Percentiles rank a stretch among this genome's conserved stretches.
These are phyloP conservation scores for Psilocybe subaeruginosa DNA, from an alignment of 768 basidiomycete species.

Conservation along the genomic window DNA sequence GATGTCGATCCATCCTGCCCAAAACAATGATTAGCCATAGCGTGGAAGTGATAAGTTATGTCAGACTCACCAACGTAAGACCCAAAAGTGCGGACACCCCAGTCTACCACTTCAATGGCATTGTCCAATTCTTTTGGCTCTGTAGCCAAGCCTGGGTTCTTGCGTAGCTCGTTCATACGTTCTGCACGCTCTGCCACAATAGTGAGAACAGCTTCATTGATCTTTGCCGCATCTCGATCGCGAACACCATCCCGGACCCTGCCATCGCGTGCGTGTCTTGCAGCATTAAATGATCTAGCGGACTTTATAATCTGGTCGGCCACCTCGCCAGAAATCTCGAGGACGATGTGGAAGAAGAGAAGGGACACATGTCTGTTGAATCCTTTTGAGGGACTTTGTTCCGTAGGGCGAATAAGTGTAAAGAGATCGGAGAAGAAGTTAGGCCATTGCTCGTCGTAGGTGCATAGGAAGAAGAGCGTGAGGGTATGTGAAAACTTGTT, in stretches of 20 bases:
- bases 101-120: conserved; percentile 81
- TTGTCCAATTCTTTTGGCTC: conserved; percentile 58
- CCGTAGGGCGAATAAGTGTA: conserved; percentile 66
- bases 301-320: conserved; percentile 93
- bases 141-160: conserved; percentile 42
- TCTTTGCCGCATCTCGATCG: conserved; percentile 81
- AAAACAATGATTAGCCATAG: neutral
- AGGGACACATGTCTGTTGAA: conserved; percentile 87
- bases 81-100: conserved; percentile 90
- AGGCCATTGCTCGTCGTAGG: conserved; percentile 86
- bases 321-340: conserved; percentile 97
- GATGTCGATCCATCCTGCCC: conserved; percentile 96
- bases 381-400: conserved; percentile 55
- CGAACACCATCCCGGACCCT: conserved; percentile 89
- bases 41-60: neutral
- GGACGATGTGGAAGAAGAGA: conserved; percentile 88
- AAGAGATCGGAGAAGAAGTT: conserved; percentile 82
- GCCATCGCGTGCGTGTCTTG: conserved; percentile 79
- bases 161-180: conserved; percentile 54
- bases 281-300: conserved; percentile 71
- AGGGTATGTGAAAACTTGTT: conserved; percentile 96
- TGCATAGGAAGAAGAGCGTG: conserved; percentile 85
- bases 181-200: conserved; percentile 75
- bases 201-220: conserved; percentile 87
- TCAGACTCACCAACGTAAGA: conserved; percentile 87